These are phyloP conservation scores for Coniella vitis DNA, from an alignment of 2,329 filamentous ascomycete species.

Conservation along the genomic window DNA sequence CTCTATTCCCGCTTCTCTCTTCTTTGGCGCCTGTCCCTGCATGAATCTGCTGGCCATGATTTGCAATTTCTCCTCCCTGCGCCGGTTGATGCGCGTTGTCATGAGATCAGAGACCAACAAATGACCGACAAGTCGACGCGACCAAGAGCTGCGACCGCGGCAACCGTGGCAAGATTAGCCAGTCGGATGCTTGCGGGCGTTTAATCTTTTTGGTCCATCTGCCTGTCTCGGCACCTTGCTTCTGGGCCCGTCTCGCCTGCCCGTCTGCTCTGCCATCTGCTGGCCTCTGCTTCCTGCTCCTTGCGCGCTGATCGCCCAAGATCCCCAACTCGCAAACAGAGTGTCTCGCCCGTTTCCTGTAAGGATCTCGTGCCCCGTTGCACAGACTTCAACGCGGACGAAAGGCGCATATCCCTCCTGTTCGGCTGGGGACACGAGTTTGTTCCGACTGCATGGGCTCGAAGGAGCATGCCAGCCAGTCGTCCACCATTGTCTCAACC, in stretches of 20 bases:
- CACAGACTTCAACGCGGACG: no score
- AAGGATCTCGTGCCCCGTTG: no score
- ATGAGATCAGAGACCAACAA: no score
- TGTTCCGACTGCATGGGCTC: no score
- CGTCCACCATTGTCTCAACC: no score
- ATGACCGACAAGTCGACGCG: neutral
- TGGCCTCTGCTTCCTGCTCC: neutral
- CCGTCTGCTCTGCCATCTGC: neutral
- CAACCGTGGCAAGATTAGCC: neutral
- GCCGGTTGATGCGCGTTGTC: neutral
- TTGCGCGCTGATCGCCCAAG: neutral
- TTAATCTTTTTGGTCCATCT: slow-evolving; percentile 3
- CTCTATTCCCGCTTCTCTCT: neutral
- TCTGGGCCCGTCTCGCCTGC: neutral
- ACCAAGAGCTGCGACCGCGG: neutral
- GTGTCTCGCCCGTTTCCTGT: neutral
- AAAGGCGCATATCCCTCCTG: no score
- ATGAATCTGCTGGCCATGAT: slow-evolving; percentile 6
- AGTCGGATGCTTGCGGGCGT: neutral
- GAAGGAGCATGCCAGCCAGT: no score
- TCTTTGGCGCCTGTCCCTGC: slow-evolving; percentile 9
- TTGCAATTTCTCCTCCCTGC: slow-evolving; percentile 1
- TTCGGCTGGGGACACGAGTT: no score
- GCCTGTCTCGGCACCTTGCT: slow-evolving; percentile 12
- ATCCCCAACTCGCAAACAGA: neutral